Evolutionary conservation across 2,329 filamentous ascomycete species (phyloP), one percentile per base, ranked within the genome.

Genomic region (Beauveria pseudobassiana): DNA sequence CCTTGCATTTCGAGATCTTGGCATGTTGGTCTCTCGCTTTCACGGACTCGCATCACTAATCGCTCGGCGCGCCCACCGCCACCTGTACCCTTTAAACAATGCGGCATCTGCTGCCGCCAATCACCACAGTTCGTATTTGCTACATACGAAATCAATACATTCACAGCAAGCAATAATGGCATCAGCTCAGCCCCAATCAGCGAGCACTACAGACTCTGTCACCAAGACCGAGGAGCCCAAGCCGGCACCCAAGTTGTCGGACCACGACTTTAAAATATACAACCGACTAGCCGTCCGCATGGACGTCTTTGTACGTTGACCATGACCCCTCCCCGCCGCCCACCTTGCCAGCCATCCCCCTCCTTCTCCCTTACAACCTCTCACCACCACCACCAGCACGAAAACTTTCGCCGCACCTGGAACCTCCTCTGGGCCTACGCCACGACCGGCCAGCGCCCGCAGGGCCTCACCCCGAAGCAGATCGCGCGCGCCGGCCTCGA

Each of bases 371-470:
- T 46, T 12, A 3, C 20, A 22, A 20, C 20, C 43, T 46, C 22
- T 26, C 24, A 22, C 26, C 40, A 49, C 28, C 16, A 60, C 55
- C 58, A 38, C 34, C 34, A 50, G 87, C 90, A 95, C 76, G 85
- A 86, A 67, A 82, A 89, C 76, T 95, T 95, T 78, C 88, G 89
- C 26, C 76, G 80, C 49, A 82, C 83, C 3, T 96, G 90, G 90
- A 89, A 83, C 59, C 73, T 84, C 26, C 79, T 96, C 59, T 87
- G 89, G 77, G 77, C 76, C 3, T 86, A 90, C 26, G 89, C 87
- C 69, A 78, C 77, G 34, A 76, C 75, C 51, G 73, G 80, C 63
- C 82, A 82, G 64, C 85, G 87, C 0, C 87, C 89, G 0, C 69
- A 76, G 3, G 80, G 80, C 65, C 83, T 91, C 77, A 85, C 87